Evolutionary conservation across 352 stramenopile species (phyloP), one percentile per base, ranked within the genome.

Genomic region (Globisporangium irregulare): DNA sequence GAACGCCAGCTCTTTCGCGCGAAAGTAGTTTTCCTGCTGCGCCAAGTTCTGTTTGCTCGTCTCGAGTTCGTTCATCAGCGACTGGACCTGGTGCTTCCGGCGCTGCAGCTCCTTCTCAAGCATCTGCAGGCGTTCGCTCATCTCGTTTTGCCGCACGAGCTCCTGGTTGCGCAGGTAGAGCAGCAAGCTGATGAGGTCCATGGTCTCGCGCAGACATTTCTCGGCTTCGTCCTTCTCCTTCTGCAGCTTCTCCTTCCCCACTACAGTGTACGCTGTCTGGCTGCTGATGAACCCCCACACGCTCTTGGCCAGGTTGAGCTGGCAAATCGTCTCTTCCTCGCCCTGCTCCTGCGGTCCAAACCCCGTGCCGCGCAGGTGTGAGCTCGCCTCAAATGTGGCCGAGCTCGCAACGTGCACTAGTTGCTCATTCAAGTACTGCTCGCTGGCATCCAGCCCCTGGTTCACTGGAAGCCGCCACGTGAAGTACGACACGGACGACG

Each of bases 101-200:
- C 84, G 82, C 67, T 89, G 71, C 36, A 85, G 34, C 46, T 90
- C 77, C 51, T 86, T 88, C 64, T 91, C 81, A 3, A 71, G 24
- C 25, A 61, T 48, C 2, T 70, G 56, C 32, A 90, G 69, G 2
- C 41, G 76, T 48, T 94, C 84, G 43, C 73, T 79, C 20, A 92
- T 58, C 53, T 70, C 63, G 34, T 84, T 82, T 59, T 90, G 78
- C 43, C 82, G 77, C 9, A 71, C 73, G 53, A 84, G n/a, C 67
- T 90, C 81, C 12, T 86, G 77, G 15, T 84, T 73, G 18, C 81
- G 74, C 34, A 86, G 60, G 10, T 86, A 80, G 8, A 94, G 64
- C 41, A 94, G 27, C 67, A 82, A 87, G 58, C 81, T 91, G n/a
- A 94, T 69, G 10, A 92, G 73, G 43, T 93, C 86, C 84, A 94